These are phyloP conservation scores for Aspergillus puulaauensis DNA, from an alignment of 2,329 filamentous ascomycete species.

Conservation along the genomic window DNA sequence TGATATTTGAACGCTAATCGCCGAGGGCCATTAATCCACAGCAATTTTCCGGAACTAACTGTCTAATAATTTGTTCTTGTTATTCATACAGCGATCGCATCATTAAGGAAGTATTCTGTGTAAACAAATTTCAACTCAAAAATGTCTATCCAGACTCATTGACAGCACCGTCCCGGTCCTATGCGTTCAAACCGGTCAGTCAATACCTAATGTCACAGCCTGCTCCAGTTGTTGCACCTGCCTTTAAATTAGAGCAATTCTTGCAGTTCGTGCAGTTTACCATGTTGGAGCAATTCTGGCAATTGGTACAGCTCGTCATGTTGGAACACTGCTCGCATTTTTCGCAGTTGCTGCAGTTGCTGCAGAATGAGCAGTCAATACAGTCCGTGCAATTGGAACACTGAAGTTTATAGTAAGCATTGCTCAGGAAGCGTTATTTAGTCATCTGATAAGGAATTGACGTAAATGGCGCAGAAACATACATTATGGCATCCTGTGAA, in stretches of 20 bases:
- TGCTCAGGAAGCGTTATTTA: too few relatives aligned
- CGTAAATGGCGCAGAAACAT: not conserved
- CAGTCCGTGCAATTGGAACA: not conserved
- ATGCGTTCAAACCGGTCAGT: not conserved
- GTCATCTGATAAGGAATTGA: not conserved
- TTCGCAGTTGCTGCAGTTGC: not conserved
- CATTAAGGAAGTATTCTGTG: too few relatives aligned
- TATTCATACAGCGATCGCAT: too few relatives aligned
- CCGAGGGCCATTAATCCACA: too few relatives aligned
- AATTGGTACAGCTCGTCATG: not conserved
- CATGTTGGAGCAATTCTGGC: not conserved
- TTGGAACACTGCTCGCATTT: not conserved
- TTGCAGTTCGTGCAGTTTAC: not conserved
- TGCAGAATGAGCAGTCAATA: not conserved
- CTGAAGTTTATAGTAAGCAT: not conserved
- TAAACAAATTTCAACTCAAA: too few relatives aligned
- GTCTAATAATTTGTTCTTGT: too few relatives aligned
- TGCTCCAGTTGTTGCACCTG: not conserved
- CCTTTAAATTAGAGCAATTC: not conserved
- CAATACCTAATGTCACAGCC: not conserved
- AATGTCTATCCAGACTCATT: not conserved
- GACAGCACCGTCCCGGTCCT: not conserved
- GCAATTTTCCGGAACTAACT: too few relatives aligned
- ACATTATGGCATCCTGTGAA: not conserved
- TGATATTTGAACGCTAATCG: too few relatives aligned